Evolutionary conservation across 768 basidiomycete genomes (phyloP), one percentile per base, ranked within the genome.

Genomic region (Leccinellum rugosiceps): DNA sequence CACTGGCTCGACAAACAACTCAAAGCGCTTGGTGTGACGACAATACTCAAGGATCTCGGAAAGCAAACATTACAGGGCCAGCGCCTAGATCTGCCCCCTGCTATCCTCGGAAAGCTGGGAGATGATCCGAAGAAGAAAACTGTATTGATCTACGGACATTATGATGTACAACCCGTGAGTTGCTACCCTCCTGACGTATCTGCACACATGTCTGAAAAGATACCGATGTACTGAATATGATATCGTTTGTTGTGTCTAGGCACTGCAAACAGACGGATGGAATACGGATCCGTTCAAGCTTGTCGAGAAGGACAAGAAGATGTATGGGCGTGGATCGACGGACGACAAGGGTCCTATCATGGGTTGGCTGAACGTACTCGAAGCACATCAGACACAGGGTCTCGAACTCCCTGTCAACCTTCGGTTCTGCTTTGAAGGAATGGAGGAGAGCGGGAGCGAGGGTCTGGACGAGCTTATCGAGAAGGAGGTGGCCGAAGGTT

Each of bases 401-500:
- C 76, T 84, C 46, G 82, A 83, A 34, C 80, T 97, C 19, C 95
- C 95, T 1, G 93, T 98, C 26, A 97, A 98, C 70, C 74, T 98
- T 55, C 83, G 85, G 61, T 86, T 91, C 77, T 92, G 90, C 78
- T 94, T 98, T 65, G 96, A 98, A 71, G 95, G 91, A 4, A 98
- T 97, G 95, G 96, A 98, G 72, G 96, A 98, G 77, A 88, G 82
- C 59, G 95, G 94, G 6, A 91, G 88, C 43, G 90, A 92, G 63
- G 94, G 94, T 2, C 80, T 98, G 13, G 94, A 97, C 65, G 90
- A 91, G 32, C 83, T 96, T 45, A 92, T 98, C 59, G 73, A 79
- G 58, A 77, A 78, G 49, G 94, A 97, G 77, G 83, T 84, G 11
- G 76, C 81, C 43, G 79, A 81, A 47, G 87, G 87, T 35, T 19